Evolutionary conservation across 2,329 filamentous ascomycete genomes (phyloP).

Genomic region (Paraphaeosphaeria sporulosa): DNA sequence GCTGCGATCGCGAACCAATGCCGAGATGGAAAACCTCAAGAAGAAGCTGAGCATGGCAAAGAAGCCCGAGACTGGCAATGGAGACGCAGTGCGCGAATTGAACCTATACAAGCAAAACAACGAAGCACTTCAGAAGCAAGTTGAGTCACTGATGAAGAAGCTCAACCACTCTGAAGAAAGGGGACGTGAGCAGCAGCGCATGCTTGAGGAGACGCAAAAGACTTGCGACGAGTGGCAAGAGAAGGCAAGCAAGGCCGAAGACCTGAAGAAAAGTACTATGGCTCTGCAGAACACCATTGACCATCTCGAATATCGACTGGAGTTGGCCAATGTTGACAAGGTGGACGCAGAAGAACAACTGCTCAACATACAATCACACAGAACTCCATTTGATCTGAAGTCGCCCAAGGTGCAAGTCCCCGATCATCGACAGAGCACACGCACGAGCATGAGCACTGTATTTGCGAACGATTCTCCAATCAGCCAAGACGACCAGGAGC

Average conservation of each 20-base stretch:
- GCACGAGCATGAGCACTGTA: constrained; percentile 40
- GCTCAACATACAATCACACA: constrained; percentile 37
- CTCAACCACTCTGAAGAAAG: constrained; percentile 49
- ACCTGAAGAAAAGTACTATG: constrained; percentile 33
- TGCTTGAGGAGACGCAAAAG: constrained; percentile 42
- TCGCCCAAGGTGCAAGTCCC: constrained; percentile 18
- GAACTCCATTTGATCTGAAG: constrained; percentile 36
- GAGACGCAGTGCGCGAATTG: constrained; percentile 48
- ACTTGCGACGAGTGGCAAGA: constrained; percentile 38
- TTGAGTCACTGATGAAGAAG: constrained; percentile 50
- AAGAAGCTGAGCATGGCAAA: constrained; percentile 46
- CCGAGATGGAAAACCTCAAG: constrained; percentile 50
- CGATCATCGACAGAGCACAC: constrained; percentile 21
- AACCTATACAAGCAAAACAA: constrained; percentile 49
- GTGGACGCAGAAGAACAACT: constrained; percentile 51
- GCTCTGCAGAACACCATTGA: constrained; percentile 48
- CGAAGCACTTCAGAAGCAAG: constrained; percentile 45
- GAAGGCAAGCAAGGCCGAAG: constrained; percentile 36
- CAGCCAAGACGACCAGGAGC: constrained; percentile 26
- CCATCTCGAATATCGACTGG: constrained; percentile 50
- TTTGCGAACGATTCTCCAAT: constrained; percentile 34
- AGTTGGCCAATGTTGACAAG: constrained; percentile 51
- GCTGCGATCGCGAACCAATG: constrained; percentile 28
- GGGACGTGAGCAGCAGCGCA: constrained; percentile 38
- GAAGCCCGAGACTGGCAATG: constrained; percentile 42